Conservation (phyloP, 78 protist genomes). For the Polysphondylium violaceum region DNA sequence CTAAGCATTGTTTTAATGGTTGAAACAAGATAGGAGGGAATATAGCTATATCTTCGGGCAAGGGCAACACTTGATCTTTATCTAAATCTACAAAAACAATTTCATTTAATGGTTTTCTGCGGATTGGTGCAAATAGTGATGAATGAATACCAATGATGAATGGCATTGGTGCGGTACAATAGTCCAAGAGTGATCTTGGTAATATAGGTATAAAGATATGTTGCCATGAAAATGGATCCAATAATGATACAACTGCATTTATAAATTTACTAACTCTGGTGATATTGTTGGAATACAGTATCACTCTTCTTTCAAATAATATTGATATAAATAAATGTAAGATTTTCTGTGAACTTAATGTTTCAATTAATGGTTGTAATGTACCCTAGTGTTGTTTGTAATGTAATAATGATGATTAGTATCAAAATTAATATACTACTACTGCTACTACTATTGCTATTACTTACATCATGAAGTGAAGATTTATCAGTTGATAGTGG, state of each 20-base stretch:
- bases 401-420: neutral
- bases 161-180: slow-evolving; percentile 83
- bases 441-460: neutral
- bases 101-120: slow-evolving; percentile 70
- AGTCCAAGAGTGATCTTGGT: slow-evolving; percentile 78
- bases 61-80: slow-evolving; percentile 59
- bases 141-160: slow-evolving; percentile 83
- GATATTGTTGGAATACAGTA: slow-evolving; percentile 65
- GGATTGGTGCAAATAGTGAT: slow-evolving; percentile 67
- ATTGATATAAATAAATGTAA: slow-evolving; percentile 53
- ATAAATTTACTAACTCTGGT: slow-evolving; percentile 71
- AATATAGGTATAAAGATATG: slow-evolving; percentile 81
- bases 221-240: slow-evolving; percentile 82
- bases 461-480: slow-evolving; percentile 65
- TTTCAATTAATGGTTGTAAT: slow-evolving; percentile 60
- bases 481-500: slow-evolving; percentile 69
- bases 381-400: slow-evolving; percentile 29
- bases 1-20: slow-evolving; percentile 69
- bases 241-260: slow-evolving; percentile 59
- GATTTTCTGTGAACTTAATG: slow-evolving; percentile 72
- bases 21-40: slow-evolving; percentile 59
- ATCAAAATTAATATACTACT: neutral
- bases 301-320: slow-evolving; percentile 69
- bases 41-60: slow-evolving; percentile 70
- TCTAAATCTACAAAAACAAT: slow-evolving; percentile 76